Conservation (phyloP, 495 filamentous ascomycete genomes). For the Cairneyella variabilis region DNA sequence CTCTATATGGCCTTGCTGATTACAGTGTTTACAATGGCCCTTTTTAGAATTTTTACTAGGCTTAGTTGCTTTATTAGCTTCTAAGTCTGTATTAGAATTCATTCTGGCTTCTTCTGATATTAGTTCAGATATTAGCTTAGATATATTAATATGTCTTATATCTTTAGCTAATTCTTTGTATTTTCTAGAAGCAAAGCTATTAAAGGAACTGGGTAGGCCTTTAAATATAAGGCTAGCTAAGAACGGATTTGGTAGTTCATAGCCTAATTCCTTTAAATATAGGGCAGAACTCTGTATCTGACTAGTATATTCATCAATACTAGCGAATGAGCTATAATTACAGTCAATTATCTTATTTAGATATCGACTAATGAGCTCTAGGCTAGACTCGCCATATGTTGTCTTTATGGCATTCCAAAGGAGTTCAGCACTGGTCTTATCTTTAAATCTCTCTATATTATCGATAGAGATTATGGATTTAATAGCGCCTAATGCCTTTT, state of each 20-base stretch:
- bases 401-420: too few species aligned
- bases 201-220: conserved; percentile 3
- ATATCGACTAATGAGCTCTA: too few species aligned
- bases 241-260: conserved; percentile 1
- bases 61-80: conserved; percentile 12
- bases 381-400: too few species aligned
- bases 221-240: background rate
- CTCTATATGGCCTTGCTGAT: conserved; percentile 4
- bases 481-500: too few species aligned
- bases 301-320: too few species aligned
- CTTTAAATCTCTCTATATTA: too few species aligned
- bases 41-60: background rate
- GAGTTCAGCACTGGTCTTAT: too few species aligned
- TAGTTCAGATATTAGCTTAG: conserved; percentile 4
- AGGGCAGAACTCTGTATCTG: too few species aligned
- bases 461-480: too few species aligned
- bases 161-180: conserved; percentile 1
- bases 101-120: conserved; percentile 2
- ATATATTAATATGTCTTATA: background rate
- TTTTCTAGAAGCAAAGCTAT: conserved; percentile 1
- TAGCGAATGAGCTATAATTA: too few species aligned
- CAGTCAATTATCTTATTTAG: too few species aligned
- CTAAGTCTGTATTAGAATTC: background rate
- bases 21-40: conserved; percentile 5
- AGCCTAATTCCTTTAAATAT: too few species aligned